phyloP scores from a whole-genome alignment of 768 basidiomycete species.

The Lepiota brunneoincarnata region DNA sequence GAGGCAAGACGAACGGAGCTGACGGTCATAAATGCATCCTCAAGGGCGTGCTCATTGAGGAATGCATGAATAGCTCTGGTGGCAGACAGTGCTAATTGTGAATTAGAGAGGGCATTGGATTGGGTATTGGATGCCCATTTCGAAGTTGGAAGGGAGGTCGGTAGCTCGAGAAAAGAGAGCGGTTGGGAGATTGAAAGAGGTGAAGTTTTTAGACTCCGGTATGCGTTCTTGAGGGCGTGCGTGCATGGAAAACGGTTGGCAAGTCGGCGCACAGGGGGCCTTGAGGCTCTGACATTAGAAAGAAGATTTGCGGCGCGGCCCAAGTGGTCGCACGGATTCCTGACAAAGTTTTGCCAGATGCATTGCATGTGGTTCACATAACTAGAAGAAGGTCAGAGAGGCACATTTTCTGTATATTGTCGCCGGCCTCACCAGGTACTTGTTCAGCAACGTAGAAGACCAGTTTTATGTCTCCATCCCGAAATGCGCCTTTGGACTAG shows the following conservation, averaged over 20 bases:
- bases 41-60: constrained; percentile 36
- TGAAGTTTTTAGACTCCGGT: not conserved
- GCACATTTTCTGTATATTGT: not conserved
- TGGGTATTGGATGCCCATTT: not conserved
- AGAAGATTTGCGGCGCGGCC: constrained; percentile 15
- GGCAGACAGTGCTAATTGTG: constrained; percentile 30
- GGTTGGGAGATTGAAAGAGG: not conserved
- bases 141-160: not conserved
- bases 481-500: not conserved
- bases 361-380: constrained; percentile 75
- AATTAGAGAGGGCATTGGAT: constrained; percentile 11
- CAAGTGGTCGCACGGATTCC: constrained; percentile 25
- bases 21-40: constrained; percentile 55
- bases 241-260: not conserved
- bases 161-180: not conserved
- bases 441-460: not conserved
- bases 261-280: not conserved
- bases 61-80: constrained; percentile 51
- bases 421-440: constrained; percentile 4
- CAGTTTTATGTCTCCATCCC: not conserved
- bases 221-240: not conserved
- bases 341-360: constrained; percentile 54
- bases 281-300: not conserved
- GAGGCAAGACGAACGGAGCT: constrained; percentile 52
- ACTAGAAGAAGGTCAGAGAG: constrained; percentile 26